These are phyloP conservation scores for Lachancea sp. DNA, from an alignment of 805 yeast genomes.

Conservation along the genomic window DNA sequence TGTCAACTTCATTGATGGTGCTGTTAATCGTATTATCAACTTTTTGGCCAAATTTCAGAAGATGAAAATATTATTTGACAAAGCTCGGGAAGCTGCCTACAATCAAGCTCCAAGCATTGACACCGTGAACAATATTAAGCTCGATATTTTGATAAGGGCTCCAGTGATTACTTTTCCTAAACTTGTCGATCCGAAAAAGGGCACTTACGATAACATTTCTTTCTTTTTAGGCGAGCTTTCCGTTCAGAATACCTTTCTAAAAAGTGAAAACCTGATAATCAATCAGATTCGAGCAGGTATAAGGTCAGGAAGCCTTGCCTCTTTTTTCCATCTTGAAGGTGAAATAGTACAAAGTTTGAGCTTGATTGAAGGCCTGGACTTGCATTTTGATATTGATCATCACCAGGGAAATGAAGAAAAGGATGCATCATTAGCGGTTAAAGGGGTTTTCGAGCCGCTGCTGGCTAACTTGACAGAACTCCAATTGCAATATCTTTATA, in stretches of 20 bases:
- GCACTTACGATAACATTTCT: constrained; percentile 53
- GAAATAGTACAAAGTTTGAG: constrained; percentile 47
- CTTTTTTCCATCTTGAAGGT: constrained; percentile 47
- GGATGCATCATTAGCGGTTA: constrained; percentile 45
- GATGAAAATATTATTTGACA: constrained; percentile 86
- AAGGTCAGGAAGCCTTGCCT: constrained; percentile 60
- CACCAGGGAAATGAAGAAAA: constrained; percentile 19
- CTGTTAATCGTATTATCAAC: constrained; percentile 58
- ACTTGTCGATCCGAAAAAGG: constrained; percentile 36
- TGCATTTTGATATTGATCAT: constrained; percentile 54
- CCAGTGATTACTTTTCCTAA: constrained; percentile 81
- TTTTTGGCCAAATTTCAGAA: constrained; percentile 68
- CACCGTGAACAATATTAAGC: constrained; percentile 48
- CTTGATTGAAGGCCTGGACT: constrained; percentile 59
- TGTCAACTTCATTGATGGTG: constrained; percentile 74
- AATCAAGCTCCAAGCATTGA: constrained; percentile 66
- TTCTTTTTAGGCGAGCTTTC: constrained; percentile 79
- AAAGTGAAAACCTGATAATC: constrained; percentile 30
- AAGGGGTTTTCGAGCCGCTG: constrained; percentile 57
- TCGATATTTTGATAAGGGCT: constrained; percentile 67
- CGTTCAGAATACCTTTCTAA: constrained; percentile 53
- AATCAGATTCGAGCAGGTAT: constrained; percentile 66
- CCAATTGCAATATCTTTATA: constrained; percentile 54
- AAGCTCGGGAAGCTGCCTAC: constrained; percentile 82
- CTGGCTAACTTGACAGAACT: constrained; percentile 63